A percentile compares a stretch with the other conserved stretches of the same genome.
phyloP scores from a whole-genome alignment of 2,329 filamentous ascomycete species.

The Lasiodiplodia sp. region DNA sequence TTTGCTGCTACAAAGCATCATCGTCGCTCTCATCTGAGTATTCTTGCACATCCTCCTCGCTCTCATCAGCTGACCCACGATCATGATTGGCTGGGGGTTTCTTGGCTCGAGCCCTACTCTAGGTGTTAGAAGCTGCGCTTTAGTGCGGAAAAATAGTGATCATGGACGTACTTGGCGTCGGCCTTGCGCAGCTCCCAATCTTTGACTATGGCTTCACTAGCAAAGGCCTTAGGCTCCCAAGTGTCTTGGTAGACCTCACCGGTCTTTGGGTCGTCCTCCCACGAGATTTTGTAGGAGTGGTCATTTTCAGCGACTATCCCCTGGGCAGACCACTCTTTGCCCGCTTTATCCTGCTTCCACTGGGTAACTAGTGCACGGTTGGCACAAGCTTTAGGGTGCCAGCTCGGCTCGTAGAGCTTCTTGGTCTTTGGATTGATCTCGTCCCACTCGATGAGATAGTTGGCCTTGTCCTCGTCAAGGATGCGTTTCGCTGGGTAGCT shows the following conservation, averaged over 20 bases:
- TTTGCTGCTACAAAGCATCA: slow-evolving; percentile 2
- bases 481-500: slow-evolving; percentile 34
- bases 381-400: slow-evolving; percentile 55
- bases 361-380: slow-evolving; percentile 44
- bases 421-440: slow-evolving; percentile 57
- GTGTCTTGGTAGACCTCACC: slow-evolving; percentile 12
- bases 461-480: slow-evolving; percentile 42
- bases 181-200: background rate
- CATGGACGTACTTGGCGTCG: background rate
- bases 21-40: background rate
- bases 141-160: background rate
- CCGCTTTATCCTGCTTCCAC: slow-evolving; percentile 39
- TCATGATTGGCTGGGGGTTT: background rate
- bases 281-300: background rate
- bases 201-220: background rate
- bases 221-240: slow-evolving; percentile 8
- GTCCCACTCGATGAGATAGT: slow-evolving; percentile 66
- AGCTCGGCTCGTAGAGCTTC: slow-evolving; percentile 57
- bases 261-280: slow-evolving; percentile 16
- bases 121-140: background rate
- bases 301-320: slow-evolving; percentile 1
- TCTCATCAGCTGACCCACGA: background rate
- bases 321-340: background rate
- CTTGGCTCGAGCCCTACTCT: background rate
- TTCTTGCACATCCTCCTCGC: background rate